These are phyloP conservation scores for Lactuca sativa DNA, from an alignment of 129 eudicot species.

Conservation along the genomic window DNA sequence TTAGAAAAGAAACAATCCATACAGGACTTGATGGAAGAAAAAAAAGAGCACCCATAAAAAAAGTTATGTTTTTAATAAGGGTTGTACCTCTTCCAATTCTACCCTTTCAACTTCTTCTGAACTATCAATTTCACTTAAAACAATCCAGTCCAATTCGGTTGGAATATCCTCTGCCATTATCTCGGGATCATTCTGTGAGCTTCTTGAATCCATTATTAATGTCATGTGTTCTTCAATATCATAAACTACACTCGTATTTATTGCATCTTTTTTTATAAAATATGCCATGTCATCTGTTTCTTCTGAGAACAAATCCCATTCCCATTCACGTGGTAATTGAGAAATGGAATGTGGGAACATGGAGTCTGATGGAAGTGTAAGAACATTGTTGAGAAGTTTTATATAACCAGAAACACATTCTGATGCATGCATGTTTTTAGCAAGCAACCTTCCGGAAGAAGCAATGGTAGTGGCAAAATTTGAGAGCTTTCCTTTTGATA, in stretches of 20 bases:
- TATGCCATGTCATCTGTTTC: slow-evolving; percentile 38
- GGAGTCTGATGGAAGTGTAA: slow-evolving; percentile 81
- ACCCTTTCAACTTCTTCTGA: slow-evolving; percentile 79
- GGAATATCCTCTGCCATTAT: slow-evolving; percentile 45
- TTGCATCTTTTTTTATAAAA: slow-evolving; percentile 23
- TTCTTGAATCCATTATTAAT: slow-evolving; percentile 22
- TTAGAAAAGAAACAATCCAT: neutral
- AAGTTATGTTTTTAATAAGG: slow-evolving; percentile 16
- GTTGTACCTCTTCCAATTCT: slow-evolving; percentile 79
- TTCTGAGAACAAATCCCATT: slow-evolving; percentile 63
- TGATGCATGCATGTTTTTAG: slow-evolving; percentile 85
- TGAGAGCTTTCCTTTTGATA: slow-evolving; percentile 65
- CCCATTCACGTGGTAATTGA: slow-evolving; percentile 63
- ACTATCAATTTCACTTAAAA: slow-evolving; percentile 58
- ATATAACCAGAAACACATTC: slow-evolving; percentile 72
- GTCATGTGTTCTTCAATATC: slow-evolving; percentile 67
- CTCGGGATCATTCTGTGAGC: slow-evolving; percentile 39
- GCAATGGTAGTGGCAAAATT: slow-evolving; percentile 56
- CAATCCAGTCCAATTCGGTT: slow-evolving; percentile 66
- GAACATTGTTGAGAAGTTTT: slow-evolving; percentile 62
- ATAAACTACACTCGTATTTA: slow-evolving; percentile 50
- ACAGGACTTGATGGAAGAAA: neutral
- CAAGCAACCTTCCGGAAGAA: slow-evolving; percentile 77
- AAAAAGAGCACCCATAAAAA: neutral
- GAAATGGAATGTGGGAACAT: slow-evolving; percentile 58